Conservation (phyloP, 345 rosid genomes). For the Sapria himalayana region DNA sequence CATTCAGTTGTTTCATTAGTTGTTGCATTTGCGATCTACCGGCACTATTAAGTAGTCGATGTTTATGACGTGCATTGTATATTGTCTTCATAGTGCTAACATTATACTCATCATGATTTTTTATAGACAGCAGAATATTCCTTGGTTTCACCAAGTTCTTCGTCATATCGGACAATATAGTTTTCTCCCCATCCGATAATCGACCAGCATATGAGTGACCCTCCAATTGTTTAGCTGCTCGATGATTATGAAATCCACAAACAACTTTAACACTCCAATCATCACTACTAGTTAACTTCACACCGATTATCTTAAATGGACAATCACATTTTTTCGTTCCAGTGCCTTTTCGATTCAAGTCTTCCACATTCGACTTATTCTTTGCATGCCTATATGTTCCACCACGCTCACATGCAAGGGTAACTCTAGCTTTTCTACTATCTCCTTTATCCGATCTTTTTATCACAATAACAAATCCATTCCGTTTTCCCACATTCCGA, state of each 20-base stretch:
- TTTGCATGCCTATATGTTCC: slow-evolving; percentile 6
- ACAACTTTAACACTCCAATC: slow-evolving; percentile 9
- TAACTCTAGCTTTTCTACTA: slow-evolving; percentile 8
- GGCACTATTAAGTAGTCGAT: slow-evolving; percentile 3
- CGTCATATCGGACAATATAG: slow-evolving; percentile 7
- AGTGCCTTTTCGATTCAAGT: slow-evolving; percentile 4
- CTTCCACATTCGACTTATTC: not conserved
- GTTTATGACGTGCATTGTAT: slow-evolving; percentile 10
- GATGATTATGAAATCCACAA: slow-evolving; percentile 10
- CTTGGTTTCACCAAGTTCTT: slow-evolving; percentile 7
- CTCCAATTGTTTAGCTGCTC: slow-evolving; percentile 2
- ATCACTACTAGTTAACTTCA: slow-evolving; percentile 6
- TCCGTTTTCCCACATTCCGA: too few species aligned
- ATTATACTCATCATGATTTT: slow-evolving; percentile 8
- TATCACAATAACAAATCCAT: too few species aligned
- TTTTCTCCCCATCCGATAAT: slow-evolving; percentile 8
- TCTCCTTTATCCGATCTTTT: not conserved
- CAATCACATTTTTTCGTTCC: slow-evolving; percentile 9
- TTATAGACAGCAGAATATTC: slow-evolving; percentile 6
- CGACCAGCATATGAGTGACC: slow-evolving; percentile 10
- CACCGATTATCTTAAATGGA: slow-evolving; percentile 8
- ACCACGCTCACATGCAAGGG: slow-evolving; percentile 9
- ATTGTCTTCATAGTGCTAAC: slow-evolving; percentile 8
- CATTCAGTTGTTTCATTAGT: slow-evolving; percentile 4
- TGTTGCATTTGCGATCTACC: slow-evolving; percentile 7